Evolutionary conservation across 352 stramenopile species (phyloP).

Genomic region (Peronospora farinosa): DNA sequence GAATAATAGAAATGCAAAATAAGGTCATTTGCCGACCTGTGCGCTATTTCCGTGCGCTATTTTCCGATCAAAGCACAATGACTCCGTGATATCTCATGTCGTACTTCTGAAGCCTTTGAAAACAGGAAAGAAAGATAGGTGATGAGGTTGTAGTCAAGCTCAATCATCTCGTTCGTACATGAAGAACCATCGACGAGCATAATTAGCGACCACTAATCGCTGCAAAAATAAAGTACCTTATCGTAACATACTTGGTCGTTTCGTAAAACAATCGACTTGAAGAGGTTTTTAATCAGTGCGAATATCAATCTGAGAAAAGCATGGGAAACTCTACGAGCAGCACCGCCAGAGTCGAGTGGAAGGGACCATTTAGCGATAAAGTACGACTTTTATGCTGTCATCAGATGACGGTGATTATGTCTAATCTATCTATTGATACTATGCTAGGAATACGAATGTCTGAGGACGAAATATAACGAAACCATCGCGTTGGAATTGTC

Average conservation of each 20-base stretch:
- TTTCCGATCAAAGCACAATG: slow-evolving; percentile 12
- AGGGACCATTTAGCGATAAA: slow-evolving; percentile 76
- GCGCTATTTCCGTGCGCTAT: neutral
- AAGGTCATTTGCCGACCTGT: slow-evolving; percentile 3
- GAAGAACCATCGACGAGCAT: slow-evolving; percentile 59
- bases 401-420: neutral
- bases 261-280: neutral
- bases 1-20: slow-evolving; percentile 9
- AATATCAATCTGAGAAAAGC: slow-evolving; percentile 1
- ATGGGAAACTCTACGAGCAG: slow-evolving; percentile 41
- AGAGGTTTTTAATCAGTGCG: neutral
- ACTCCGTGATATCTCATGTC: slow-evolving; percentile 72
- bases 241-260: no score
- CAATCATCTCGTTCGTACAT: slow-evolving; percentile 57
- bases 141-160: slow-evolving; percentile 66
- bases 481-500: slow-evolving; percentile 20
- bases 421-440: neutral
- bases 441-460: slow-evolving; percentile 58
- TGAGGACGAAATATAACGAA: slow-evolving; percentile 44
- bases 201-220: slow-evolving; percentile 59
- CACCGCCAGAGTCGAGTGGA: slow-evolving; percentile 37
- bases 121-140: slow-evolving; percentile 65
- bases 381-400: slow-evolving; percentile 14
- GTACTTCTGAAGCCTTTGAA: slow-evolving; percentile 79
- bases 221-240: no score